Conservation (phyloP, 140 eudicot genomes). For the Flaveria floridana region DNA sequence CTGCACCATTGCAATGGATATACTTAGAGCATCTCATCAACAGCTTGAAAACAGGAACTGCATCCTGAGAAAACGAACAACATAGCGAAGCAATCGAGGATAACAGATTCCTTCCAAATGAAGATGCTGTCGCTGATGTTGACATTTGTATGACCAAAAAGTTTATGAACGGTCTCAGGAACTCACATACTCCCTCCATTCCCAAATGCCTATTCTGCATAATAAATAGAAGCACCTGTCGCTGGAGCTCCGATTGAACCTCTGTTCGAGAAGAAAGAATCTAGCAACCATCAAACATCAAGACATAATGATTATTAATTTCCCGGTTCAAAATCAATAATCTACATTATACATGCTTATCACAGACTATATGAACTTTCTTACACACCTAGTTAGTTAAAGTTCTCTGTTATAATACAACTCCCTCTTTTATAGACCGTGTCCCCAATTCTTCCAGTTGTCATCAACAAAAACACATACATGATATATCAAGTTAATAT, state of each 20-base stretch:
- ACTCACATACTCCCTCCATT: slow-evolving; percentile 69
- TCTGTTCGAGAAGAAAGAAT: slow-evolving; percentile 63
- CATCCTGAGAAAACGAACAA: slow-evolving; percentile 61
- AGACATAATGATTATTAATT: slow-evolving; percentile 4
- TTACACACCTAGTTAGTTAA: slow-evolving; percentile 10
- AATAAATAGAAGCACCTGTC: slow-evolving; percentile 65
- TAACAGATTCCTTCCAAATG: slow-evolving; percentile 51
- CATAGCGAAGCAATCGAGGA: slow-evolving; percentile 63
- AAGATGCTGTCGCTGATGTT: slow-evolving; percentile 38
- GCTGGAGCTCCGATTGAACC: slow-evolving; percentile 65
- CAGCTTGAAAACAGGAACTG: slow-evolving; percentile 66
- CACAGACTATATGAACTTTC: neutral
- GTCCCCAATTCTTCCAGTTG: slow-evolving; percentile 14
- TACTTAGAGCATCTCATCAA: slow-evolving; percentile 41
- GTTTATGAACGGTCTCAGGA: slow-evolving; percentile 61
- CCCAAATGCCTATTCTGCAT: slow-evolving; percentile 54
- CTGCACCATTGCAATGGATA: slow-evolving; percentile 49
- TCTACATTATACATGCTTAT: neutral
- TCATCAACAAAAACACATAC: slow-evolving; percentile 8
- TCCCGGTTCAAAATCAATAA: neutral
- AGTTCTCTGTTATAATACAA: neutral
- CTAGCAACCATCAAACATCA: slow-evolving; percentile 42
- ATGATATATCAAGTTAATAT: neutral
- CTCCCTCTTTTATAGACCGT: neutral
- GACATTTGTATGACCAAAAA: slow-evolving; percentile 49